Base-by-base conservation (phyloP, 2,329 filamentous ascomycete species). In the Colletotrichum sublineola region DNA sequence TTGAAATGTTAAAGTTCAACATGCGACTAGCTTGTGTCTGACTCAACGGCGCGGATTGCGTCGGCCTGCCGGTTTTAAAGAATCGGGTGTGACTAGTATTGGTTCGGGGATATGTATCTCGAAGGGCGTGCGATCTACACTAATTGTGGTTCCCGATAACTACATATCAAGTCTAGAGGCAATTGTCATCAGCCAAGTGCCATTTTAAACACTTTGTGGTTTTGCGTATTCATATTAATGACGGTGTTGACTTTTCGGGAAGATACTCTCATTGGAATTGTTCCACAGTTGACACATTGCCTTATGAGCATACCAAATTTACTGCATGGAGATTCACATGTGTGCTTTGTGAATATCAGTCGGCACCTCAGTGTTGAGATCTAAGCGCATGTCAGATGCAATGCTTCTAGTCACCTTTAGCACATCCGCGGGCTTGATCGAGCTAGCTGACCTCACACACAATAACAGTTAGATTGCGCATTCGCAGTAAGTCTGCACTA, bases 61-160 rank as follows among this genome's bases (percentile, higher is more conserved):
- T 68, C 57, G 68, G 63, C 42, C 42, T 15, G 36, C 18, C 33
- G 48, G 42, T 8, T 70, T 61, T n/a, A 57, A 62, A 67, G 68
- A 33, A 42, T 56, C 40, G 56, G 55, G 14, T 33, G 66, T 44
- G 42, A 44, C 44, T 40, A 29, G 53, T 61, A 40, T 1, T 46
- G 9, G 44, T 9, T 5, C 9, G 33, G 53, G 20, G 40, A 62
- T 50, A 57, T 71, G 68, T 63, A 53, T 52, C 11, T 36, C 3
- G 44, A 71, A 71, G 63, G 68, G 68, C 63, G 68, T 29, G 56
- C 36, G 67, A 15, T 62, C 63, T 63, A 71, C 68, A 71, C 68
- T 71, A 50, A 50, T 57, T 40, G 14, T 38, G 40, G 57, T 67
- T 63, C 64, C 15, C 55, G 15, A 14, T 9, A 11, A 50, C 24